Conservation (phyloP, 208 protist genomes). For the Trichomonas gallinae region DNA sequence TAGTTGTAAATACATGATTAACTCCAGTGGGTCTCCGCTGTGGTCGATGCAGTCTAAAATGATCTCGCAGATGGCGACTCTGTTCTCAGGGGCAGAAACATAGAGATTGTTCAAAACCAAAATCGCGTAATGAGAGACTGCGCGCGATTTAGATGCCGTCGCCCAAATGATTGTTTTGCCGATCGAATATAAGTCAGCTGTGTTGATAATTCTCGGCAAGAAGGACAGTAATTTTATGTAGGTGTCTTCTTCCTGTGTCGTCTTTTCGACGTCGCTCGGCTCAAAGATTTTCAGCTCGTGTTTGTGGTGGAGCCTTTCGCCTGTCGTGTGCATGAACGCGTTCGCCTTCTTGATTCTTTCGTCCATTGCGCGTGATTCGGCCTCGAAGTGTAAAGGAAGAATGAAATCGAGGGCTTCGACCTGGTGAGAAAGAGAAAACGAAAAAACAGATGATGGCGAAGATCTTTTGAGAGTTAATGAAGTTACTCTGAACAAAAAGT, state of each 20-base stretch:
- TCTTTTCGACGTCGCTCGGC: no score
- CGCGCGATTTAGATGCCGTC: background rate
- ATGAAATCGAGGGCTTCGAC: background rate
- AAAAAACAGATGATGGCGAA: background rate
- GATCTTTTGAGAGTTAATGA: no score
- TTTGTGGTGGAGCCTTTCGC: no score
- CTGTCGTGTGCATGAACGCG: background rate
- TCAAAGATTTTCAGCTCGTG: background rate
- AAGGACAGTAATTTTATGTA: background rate
- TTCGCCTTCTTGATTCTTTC: background rate
- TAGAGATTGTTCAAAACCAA: background rate
- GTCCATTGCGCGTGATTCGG: no score
- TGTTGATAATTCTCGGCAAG: background rate
- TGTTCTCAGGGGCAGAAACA: background rate
- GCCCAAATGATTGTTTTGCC: background rate
- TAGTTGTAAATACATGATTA: background rate
- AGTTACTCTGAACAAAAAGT: background rate
- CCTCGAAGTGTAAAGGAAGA: background rate
- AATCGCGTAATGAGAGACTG: background rate
- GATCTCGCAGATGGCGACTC: background rate
- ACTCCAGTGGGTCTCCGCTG: background rate
- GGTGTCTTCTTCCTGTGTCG: background rate
- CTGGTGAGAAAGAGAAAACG: background rate
- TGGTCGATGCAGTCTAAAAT: background rate
- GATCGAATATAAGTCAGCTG: background rate